phyloP scores from a whole-genome alignment of 2,329 filamentous ascomycete genomes.

The Scedosporium aurantiacum region DNA sequence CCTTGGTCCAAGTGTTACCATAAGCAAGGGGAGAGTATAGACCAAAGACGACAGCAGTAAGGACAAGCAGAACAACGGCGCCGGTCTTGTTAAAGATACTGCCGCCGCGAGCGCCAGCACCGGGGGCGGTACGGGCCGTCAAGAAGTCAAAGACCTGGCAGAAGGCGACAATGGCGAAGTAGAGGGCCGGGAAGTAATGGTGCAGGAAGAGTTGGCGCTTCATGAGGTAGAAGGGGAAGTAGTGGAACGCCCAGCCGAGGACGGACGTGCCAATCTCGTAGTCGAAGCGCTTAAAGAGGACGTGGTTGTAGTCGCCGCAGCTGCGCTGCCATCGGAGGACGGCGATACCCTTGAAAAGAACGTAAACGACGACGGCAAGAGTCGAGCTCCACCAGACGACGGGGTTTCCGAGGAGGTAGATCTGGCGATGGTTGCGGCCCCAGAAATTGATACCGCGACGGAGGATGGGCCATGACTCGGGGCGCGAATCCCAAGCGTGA shows the following conservation, averaged over 20 bases:
- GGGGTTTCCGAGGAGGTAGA: slow-evolving; percentile 93
- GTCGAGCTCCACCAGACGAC: slow-evolving; percentile 90
- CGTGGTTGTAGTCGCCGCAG: slow-evolving; percentile 72
- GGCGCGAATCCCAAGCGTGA: slow-evolving; percentile 95
- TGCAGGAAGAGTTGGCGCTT: slow-evolving; percentile 95
- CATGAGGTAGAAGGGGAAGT: slow-evolving; percentile 99
- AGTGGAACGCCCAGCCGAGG: slow-evolving; percentile 93
- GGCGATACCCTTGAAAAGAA: slow-evolving; percentile 76
- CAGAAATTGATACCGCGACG: slow-evolving; percentile 98
- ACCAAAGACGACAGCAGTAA: slow-evolving; percentile 65
- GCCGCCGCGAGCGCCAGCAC: slow-evolving; percentile 51
- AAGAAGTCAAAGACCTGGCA: slow-evolving; percentile 84
- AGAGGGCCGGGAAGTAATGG: slow-evolving; percentile 94
- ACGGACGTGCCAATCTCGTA: slow-evolving; percentile 89
- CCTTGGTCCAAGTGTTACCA: slow-evolving; percentile 86
- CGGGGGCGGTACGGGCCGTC: slow-evolving; percentile 57
- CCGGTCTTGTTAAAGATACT: slow-evolving; percentile 62
- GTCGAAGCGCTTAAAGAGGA: slow-evolving; percentile 90
- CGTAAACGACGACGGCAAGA: slow-evolving; percentile 63
- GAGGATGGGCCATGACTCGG: slow-evolving; percentile 84
- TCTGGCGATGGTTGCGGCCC: slow-evolving; percentile 86
- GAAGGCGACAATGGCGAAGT: slow-evolving; percentile 83
- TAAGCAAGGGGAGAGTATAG: slow-evolving; percentile 87
- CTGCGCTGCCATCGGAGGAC: slow-evolving; percentile 90
- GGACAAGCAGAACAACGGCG: slow-evolving; percentile 60